Conservation (phyloP, 805 yeast genomes). For the Saturnispora diversa region DNA sequence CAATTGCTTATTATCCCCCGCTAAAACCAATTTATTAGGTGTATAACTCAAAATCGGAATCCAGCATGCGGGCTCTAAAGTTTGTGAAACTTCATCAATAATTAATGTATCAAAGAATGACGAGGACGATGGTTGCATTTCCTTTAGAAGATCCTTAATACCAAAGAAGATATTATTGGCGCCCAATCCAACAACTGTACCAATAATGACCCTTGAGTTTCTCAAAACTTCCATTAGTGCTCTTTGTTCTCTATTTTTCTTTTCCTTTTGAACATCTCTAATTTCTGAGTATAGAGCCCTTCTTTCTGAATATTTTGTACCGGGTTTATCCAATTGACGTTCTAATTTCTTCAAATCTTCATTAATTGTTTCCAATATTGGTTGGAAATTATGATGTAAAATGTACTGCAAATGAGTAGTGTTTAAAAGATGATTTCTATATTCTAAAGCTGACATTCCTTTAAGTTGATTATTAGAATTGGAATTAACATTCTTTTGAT, state of each 20-base stretch:
- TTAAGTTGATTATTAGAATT: not conserved
- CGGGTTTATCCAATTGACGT: conserved; percentile 45
- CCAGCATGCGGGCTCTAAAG: conserved; percentile 95
- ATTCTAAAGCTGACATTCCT: conserved; percentile 5
- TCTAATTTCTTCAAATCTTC: conserved; percentile 12
- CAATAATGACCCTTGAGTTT: conserved; percentile 59
- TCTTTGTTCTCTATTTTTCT: conserved; percentile 56
- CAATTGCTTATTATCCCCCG: conserved; percentile 89
- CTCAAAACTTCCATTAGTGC: conserved; percentile 50
- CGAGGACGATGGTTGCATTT: not conserved
- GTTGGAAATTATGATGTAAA: conserved; percentile 4
- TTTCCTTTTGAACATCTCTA: conserved; percentile 61
- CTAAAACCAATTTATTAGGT: conserved; percentile 57
- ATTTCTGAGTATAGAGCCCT: conserved; percentile 61
- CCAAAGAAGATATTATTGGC: conserved; percentile 9
- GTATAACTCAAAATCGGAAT: conserved; percentile 73
- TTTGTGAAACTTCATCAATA: conserved; percentile 92
- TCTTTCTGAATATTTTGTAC: conserved; percentile 48
- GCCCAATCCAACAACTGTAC: conserved; percentile 43
- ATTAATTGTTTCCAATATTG: conserved; percentile 7
- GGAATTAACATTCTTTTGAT: not conserved
- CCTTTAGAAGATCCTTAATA: conserved; percentile 7
- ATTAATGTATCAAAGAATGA: conserved; percentile 65
- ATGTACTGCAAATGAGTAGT: conserved; percentile 8
- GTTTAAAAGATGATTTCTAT: conserved; percentile 2